Evolutionary conservation across 306 rosid genomes (phyloP).

Genomic region (Vachellia pachyceras): DNA sequence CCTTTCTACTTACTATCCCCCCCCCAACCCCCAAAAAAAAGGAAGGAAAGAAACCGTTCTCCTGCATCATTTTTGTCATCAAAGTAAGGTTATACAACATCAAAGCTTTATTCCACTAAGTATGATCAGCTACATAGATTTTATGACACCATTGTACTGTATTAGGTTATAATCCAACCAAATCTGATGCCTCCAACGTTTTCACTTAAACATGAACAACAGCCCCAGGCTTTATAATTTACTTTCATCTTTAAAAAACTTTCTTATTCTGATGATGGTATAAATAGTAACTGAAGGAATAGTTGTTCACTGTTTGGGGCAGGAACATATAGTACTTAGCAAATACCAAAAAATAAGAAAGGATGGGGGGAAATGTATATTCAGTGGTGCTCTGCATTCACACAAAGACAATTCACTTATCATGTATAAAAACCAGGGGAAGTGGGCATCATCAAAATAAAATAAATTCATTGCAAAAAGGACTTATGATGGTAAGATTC

Average conservation of each 20-base stretch:
- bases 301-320: background rate
- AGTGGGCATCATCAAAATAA: slow-evolving; percentile 16
- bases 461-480: background rate
- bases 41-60: no score
- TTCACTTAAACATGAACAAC: background rate
- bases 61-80: no score
- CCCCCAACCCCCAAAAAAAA: no score
- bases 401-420: slow-evolving; percentile 28
- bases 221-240: background rate
- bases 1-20: no score
- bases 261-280: background rate
- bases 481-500: slow-evolving; percentile 13
- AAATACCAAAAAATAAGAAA: background rate
- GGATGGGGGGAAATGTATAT: background rate
- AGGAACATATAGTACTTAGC: background rate
- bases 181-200: background rate
- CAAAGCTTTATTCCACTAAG: no score
- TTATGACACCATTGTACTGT: no score
- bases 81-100: no score
- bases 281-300: no score
- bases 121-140: no score
- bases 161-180: no score
- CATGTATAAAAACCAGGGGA: slow-evolving; percentile 29
- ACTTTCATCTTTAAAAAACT: background rate
- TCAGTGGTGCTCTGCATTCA: background rate